These are phyloP conservation scores for Colletotrichum echinochloae DNA, from an alignment of 2,329 filamentous ascomycete species.

Conservation along the genomic window DNA sequence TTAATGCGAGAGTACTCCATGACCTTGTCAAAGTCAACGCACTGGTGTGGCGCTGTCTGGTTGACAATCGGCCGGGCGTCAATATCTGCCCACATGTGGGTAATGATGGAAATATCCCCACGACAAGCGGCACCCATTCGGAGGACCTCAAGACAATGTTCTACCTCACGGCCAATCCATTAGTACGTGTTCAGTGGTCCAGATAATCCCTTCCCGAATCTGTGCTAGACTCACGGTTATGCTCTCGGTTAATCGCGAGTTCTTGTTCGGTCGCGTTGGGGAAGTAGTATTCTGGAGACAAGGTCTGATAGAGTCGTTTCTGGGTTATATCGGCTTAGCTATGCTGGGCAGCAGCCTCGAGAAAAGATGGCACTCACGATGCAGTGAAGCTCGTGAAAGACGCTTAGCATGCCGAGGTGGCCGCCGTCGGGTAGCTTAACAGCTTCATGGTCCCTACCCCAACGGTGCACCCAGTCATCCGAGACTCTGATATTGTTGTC, in stretches of 20 bases:
- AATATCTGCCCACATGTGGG: slow-evolving; percentile 40
- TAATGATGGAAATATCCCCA: slow-evolving; percentile 38
- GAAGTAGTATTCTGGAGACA: slow-evolving; percentile 35
- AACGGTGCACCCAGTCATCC: slow-evolving; percentile 34
- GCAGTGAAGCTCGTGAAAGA: slow-evolving; percentile 38
- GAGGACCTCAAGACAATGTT: slow-evolving; percentile 38
- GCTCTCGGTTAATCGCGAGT: slow-evolving; percentile 30
- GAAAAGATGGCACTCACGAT: slow-evolving; percentile 4
- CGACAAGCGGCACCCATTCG: slow-evolving; percentile 37
- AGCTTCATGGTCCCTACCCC: slow-evolving; percentile 35
- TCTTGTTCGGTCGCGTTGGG: slow-evolving; percentile 34
- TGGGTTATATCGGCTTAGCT: background rate
- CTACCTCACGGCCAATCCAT: background rate
- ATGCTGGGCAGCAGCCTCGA: background rate
- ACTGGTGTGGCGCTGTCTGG: slow-evolving; percentile 38
- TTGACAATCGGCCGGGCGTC: slow-evolving; percentile 38
- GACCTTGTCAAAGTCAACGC: slow-evolving; percentile 27
- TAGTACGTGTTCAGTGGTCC: background rate
- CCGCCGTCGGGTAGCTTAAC: slow-evolving; percentile 36
- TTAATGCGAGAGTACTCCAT: slow-evolving; percentile 34
- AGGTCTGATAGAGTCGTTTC: slow-evolving; percentile 38
- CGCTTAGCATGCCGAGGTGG: slow-evolving; percentile 39
- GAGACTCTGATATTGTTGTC: slow-evolving; percentile 39
- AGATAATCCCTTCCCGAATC: background rate
- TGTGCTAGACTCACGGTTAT: slow-evolving; percentile 22